Evolutionary conservation across 1,284 basidiomycete genomes (phyloP).

Genomic region (Ustilago trichophora): DNA sequence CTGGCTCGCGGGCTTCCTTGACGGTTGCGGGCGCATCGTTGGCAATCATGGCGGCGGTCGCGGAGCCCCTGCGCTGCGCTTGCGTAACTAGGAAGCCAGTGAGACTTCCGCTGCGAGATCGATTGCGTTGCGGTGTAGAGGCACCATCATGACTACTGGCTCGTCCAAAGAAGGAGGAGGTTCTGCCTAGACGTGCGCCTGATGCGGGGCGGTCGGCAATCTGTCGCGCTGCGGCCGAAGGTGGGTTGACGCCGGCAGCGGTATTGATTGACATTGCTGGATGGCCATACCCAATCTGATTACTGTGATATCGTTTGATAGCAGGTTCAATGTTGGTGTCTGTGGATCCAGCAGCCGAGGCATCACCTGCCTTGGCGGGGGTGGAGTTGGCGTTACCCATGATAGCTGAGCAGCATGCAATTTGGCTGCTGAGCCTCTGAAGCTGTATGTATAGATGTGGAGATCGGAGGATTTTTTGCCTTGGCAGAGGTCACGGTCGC

Average conservation of each 20-base stretch:
- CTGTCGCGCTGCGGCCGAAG: constrained; percentile 9
- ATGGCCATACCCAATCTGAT: constrained; percentile 5
- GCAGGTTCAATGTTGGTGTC: constrained; percentile 9
- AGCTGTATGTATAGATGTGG: constrained; percentile 2
- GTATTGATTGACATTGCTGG: neutral
- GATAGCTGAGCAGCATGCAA: neutral
- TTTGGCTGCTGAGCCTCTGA: neutral
- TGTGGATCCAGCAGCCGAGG: neutral
- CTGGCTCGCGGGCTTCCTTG: constrained; percentile 14
- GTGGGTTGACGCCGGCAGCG: neutral
- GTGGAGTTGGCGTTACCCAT: constrained; percentile 47
- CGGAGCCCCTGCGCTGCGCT: constrained; percentile 27
- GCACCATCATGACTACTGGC: constrained; percentile 49
- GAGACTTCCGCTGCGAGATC: constrained; percentile 43
- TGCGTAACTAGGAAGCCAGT: constrained; percentile 29
- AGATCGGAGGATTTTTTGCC: too few relatives aligned
- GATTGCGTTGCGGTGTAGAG: constrained; percentile 20
- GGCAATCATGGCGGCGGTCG: constrained; percentile 16
- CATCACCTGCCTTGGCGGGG: constrained; percentile 18
- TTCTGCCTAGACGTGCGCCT: constrained; percentile 14
- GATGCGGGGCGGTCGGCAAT: constrained; percentile 4
- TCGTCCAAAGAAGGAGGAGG: constrained; percentile 38
- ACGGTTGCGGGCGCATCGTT: constrained; percentile 14
- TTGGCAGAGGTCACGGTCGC: too few relatives aligned
- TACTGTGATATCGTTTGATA: constrained; percentile 30